Conservation (phyloP, 192 early-diverging fungal species). For the Dissophora ornata region DNA sequence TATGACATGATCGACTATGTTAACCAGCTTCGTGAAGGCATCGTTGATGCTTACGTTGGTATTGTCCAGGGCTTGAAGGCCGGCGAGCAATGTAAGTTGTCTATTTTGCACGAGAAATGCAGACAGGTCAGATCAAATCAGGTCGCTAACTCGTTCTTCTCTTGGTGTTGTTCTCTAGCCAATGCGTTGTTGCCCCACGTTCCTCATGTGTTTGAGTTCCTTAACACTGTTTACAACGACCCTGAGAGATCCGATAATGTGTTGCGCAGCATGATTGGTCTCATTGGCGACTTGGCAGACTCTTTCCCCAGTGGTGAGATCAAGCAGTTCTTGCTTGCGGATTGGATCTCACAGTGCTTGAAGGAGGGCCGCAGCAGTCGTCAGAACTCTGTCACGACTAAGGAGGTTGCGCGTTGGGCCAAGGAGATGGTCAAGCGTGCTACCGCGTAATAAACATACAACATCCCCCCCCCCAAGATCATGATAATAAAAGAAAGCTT, state of each 20-base stretch:
- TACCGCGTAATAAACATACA: constrained; percentile 46
- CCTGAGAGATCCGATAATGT: constrained; percentile 72
- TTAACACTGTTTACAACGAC: constrained; percentile 73
- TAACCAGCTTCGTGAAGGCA: constrained; percentile 85
- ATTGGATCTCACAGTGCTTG: constrained; percentile 84
- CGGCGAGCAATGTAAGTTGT: constrained; percentile 70
- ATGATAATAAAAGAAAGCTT: no score
- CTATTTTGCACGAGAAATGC: background rate
- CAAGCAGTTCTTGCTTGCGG: constrained; percentile 68
- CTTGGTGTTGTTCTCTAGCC: constrained; percentile 58
- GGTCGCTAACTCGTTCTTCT: no score
- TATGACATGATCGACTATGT: constrained; percentile 90
- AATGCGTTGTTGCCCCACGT: constrained; percentile 71
- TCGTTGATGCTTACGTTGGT: constrained; percentile 96
- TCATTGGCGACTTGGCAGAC: constrained; percentile 95
- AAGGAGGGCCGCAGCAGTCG: constrained; percentile 79
- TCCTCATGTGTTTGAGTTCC: constrained; percentile 83
- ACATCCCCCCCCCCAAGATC: no score
- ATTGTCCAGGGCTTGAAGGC: constrained; percentile 93
- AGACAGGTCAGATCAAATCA: no score
- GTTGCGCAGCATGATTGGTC: constrained; percentile 82
- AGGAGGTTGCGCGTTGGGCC: constrained; percentile 76
- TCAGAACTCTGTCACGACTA: constrained; percentile 59
- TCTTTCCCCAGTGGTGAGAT: constrained; percentile 84
- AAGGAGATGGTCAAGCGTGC: constrained; percentile 76